These are phyloP conservation scores for Oryza coarctata DNA, from an alignment of 176 grass and related monocot species.

Conservation along the genomic window DNA sequence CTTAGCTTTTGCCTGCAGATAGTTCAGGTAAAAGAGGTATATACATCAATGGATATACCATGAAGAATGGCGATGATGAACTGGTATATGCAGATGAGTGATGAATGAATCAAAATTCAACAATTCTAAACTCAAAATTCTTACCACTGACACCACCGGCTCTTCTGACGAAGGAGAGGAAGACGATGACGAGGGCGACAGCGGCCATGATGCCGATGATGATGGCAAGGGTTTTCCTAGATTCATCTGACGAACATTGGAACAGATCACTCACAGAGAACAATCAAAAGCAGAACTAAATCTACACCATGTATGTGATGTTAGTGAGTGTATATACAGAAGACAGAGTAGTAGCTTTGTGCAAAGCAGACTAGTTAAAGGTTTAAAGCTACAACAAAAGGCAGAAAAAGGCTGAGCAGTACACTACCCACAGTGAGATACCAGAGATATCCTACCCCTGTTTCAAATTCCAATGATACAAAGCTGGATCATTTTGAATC, in stretches of 20 bases:
- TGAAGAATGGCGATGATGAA: background rate
- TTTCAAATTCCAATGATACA: slow-evolving; percentile 38
- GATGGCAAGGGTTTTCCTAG: slow-evolving; percentile 74
- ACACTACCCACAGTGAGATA: slow-evolving; percentile 30
- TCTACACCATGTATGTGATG: background rate
- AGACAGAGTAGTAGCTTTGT: slow-evolving; percentile 12
- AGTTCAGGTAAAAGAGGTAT: slow-evolving; percentile 17
- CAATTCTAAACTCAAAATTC: background rate
- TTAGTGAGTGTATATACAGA: background rate
- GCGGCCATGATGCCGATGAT: slow-evolving; percentile 70
- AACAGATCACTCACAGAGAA: background rate
- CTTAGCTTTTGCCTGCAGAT: slow-evolving; percentile 74
- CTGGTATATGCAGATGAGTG: background rate
- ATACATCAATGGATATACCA: slow-evolving; percentile 7
- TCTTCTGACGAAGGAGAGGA: slow-evolving; percentile 60
- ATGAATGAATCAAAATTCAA: background rate
- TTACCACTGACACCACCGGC: slow-evolving; percentile 41
- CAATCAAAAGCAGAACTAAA: background rate
- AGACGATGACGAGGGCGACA: slow-evolving; percentile 58
- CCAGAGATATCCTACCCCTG: slow-evolving; percentile 40
- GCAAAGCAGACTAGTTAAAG: slow-evolving; percentile 40
- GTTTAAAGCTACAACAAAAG: slow-evolving; percentile 40
- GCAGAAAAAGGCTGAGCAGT: slow-evolving; percentile 20
- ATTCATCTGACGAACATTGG: slow-evolving; percentile 39
- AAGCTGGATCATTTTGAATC: slow-evolving; percentile 51